Evolutionary conservation across 257 asterid species (phyloP), one percentile per base, ranked within the genome.

Genomic region (Fraxinus excelsior): DNA sequence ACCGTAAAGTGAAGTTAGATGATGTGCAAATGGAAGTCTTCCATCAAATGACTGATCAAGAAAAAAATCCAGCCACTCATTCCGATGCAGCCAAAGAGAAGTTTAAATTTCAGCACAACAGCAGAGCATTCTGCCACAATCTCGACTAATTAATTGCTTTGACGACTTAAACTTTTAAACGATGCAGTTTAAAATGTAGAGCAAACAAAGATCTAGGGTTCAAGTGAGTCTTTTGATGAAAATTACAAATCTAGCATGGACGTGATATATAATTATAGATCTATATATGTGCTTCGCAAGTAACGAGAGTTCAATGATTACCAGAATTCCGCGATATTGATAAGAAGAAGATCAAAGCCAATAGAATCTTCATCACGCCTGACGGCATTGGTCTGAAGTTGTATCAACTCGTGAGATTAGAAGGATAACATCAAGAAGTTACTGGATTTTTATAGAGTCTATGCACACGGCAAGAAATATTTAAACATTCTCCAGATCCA

Each of bases 241-340:
- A 44, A 14, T 46, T 14, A 46, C 5, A 46, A 46, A 46, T 46
- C 56, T 46, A 46, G 56, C n/a, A 46, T 0, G 56, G 4, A 42
- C 1, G 16, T 10, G 2, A 26, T 26, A 21, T 0, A 58, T 8
- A 73, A 8, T 5, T 79, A 34, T 3, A 25, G 28, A 49, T 67
- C 16, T 21, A 72, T 18, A 23, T 4, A 16, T 72, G 26, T 6
- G 6, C 5, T 10, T 19, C 31, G 25, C 16, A 13, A n/a, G 34
- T 40, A 71, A 44, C 6, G 37, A 16, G 35, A 19, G 9, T 2
- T 32, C n/a, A 51, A 62, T 16, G 28, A 10, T 78, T 84, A 87
- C 97, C 94, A 2, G 92, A 82, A 73, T 38, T 51, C 14, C 23
- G 81, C 10, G 84, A 78, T 26, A 84, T 4, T 11, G 76, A 28